phyloP scores from a whole-genome alignment of 352 stramenopile genomes.

The Globisporangium ultimum region DNA sequence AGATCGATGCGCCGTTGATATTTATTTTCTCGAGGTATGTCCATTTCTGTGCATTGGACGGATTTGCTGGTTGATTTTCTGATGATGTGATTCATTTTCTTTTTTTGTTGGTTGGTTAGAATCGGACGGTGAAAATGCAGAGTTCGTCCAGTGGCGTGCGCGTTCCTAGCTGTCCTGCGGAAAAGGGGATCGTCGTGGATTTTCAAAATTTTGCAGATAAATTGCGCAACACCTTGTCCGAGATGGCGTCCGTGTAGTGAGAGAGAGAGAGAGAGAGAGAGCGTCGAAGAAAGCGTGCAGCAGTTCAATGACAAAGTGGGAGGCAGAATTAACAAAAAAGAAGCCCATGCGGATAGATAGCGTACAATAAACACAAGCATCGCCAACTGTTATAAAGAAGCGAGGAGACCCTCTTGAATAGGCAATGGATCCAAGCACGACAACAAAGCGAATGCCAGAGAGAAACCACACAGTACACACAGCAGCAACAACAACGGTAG shows the following conservation, averaged over 20 bases:
- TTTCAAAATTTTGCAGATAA: conserved; percentile 82
- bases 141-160: conserved; percentile 73
- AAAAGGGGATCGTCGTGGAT: conserved; percentile 69
- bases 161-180: conserved; percentile 68
- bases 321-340: background rate
- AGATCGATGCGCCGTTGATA: conserved; percentile 85
- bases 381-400: conserved; percentile 1
- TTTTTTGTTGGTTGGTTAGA: conserved; percentile 28
- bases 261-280: background rate
- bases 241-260: conserved; percentile 78
- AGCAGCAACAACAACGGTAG: background rate
- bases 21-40: conserved; percentile 88
- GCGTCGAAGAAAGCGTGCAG: background rate
- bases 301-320: background rate
- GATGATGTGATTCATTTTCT: background rate
- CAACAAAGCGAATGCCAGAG: conserved; percentile 4
- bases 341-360: conserved; percentile 1
- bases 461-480: background rate
- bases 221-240: conserved; percentile 75
- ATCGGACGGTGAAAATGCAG: conserved; percentile 83
- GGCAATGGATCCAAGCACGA: conserved; percentile 7
- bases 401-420: background rate
- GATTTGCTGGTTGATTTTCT: background rate
- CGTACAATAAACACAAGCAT: conserved; percentile 1
- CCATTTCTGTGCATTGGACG: background rate